Evolutionary conservation across 345 rosid genomes (phyloP), one percentile per base, ranked within the genome.

Genomic region (Luvunga scandens): DNA sequence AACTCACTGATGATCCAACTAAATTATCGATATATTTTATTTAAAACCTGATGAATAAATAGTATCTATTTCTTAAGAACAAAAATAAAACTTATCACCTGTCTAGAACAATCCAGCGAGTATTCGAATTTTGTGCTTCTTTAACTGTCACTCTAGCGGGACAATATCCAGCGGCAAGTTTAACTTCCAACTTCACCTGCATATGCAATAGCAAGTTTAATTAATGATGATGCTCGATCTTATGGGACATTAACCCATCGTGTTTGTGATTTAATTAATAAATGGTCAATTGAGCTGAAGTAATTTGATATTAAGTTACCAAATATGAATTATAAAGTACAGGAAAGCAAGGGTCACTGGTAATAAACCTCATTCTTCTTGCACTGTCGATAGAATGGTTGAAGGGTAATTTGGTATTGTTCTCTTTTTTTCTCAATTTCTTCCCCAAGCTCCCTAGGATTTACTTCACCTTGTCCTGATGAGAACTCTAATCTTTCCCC

Each of bases 111-210:
- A 89, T 84, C 89, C 90, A 89, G 21, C 92, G 83, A 9, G 86
- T 81, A n/a, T 82, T 80, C 4, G 84, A 33, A 28, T 76, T 83
- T 50, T 74, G 75, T 48, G 86, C 88, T 84, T 85, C 90, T 56
- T 84, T 72, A 25, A 85, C 77, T 63, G 88, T 83, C 63, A 85
- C 56, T 73, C 84, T 81, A 2, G 30, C 13, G 3, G 86, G 84
- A 70, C 87, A 79, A 64, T 79, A 78, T n/a, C 90, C 90, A 25
- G 83, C 86, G 33, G 92, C 87, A 48, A 89, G 86, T 75, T 84
- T 89, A 39, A 87, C 77, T 80, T 89, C 92, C 82, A 89, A 71
- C 71, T 89, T 89, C 79, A 87, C 87, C 88, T 88, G 81, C 72
- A 77, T 45, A 64, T 53, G 22, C 57, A 18, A 53, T 53, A 53